Conservation (phyloP, 768 basidiomycete genomes). For the Glaciozyma martinii region DNA sequence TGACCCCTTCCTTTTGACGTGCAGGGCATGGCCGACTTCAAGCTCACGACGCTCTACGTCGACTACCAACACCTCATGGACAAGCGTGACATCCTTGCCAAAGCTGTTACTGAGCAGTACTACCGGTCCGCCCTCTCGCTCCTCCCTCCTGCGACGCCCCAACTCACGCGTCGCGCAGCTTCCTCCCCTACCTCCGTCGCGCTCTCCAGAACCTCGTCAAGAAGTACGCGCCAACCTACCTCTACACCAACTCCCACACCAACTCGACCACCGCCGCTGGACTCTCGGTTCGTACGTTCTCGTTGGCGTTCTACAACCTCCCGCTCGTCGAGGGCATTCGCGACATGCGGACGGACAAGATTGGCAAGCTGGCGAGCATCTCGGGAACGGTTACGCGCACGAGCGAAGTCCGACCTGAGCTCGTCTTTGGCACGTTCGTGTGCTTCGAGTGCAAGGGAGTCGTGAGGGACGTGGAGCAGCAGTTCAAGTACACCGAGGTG, state of each 20-base stretch:
- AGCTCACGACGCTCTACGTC: constrained; percentile 90
- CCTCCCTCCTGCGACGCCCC: background rate
- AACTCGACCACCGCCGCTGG: constrained; percentile 59
- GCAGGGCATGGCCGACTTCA: constrained; percentile 77
- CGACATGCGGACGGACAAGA: constrained; percentile 82
- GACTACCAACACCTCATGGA: constrained; percentile 85
- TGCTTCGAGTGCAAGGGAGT: constrained; percentile 80
- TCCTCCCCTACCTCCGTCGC: constrained; percentile 85
- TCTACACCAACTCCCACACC: constrained; percentile 87
- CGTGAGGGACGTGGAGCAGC: constrained; percentile 90
- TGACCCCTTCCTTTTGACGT: too few species aligned
- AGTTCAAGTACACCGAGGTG: constrained; percentile 99
- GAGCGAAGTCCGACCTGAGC: constrained; percentile 90
- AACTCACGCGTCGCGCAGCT: constrained; percentile 40
- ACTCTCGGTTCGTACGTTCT: constrained; percentile 85
- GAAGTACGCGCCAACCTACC: constrained; percentile 82
- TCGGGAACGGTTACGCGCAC: constrained; percentile 96
- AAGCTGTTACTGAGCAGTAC: constrained; percentile 88
- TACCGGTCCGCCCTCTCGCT: constrained; percentile 52
- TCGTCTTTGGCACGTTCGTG: constrained; percentile 84
- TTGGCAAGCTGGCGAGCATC: constrained; percentile 88
- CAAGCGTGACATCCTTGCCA: constrained; percentile 83
- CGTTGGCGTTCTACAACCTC: constrained; percentile 87
- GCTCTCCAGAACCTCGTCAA: constrained; percentile 83
- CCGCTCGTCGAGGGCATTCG: constrained; percentile 87